Evolutionary conservation across 768 basidiomycete species (phyloP), one percentile per base, ranked within the genome.

Genomic region (Auriscalpium vulgare): DNA sequence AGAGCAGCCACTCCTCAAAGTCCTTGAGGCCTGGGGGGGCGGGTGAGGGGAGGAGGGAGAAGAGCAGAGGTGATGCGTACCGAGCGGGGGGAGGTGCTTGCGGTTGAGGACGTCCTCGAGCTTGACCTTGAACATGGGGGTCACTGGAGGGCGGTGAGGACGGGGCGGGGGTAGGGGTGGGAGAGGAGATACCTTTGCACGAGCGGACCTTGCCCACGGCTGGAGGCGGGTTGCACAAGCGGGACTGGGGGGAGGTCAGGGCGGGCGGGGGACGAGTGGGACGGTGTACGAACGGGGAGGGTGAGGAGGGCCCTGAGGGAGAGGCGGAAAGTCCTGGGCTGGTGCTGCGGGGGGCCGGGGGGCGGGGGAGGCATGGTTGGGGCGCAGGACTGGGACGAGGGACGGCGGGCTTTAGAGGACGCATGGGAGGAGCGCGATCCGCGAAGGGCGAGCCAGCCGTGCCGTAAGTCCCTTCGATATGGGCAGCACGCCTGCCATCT

Each of bases 51-150:
- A 7, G 17, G 16, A 8, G 54, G 19, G 17, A 16, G 40, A 34
- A 38, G 60, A 21, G 50, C n/a, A 34, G 45, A 23, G 16, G 37
- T 38, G 47, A 51, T 40, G 65, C 70, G 29, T 37, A 81, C 82
- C 87, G 10, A 91, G 78, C 8, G 89, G 89, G 0, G 89, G 89
- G 0, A 91, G 76, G 67, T 91, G 88, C 55, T 82, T 84, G 59
- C 87, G 77, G 50, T 87, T 78, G 56, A 91, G 74, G 2, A 91
- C 78, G 66, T 91, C 89, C 47, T 89, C 85, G 21, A 91, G 76
- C 29, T 77, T 77, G 57, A 91, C 78, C 55, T 82, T 71, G 62
- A 85, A 78, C 38, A 86, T 68, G 8, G 88, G 87, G 0, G 84
- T 86, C 44, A 88, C 63, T 63, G 17, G 8, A 23, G 13, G 5